A percentile compares a stretch with the other conserved stretches of the same genome.
These are phyloP conservation scores for Fragilaria crotonensis DNA, from an alignment of 108 stramenopile genomes.

Conservation along the genomic window DNA sequence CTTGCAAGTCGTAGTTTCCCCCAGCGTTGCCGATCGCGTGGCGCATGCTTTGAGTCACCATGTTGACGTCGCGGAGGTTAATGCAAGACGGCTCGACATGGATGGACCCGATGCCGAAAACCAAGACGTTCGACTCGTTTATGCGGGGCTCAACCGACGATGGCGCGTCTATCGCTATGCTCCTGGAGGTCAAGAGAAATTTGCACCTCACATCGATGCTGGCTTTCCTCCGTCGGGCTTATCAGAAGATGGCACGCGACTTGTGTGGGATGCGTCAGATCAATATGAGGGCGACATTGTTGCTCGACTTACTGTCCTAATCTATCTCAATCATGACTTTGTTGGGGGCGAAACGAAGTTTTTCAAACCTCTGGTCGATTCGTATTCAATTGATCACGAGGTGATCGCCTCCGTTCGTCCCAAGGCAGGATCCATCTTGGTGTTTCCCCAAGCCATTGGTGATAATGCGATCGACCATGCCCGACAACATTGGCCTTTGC, in stretches of 20 bases:
- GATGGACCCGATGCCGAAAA: conserved; percentile 1
- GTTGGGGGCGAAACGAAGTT: conserved; percentile 82
- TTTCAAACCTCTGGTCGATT: conserved; percentile 27
- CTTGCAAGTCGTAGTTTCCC: conserved; percentile 60
- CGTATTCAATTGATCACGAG: neutral
- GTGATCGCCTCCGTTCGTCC: conserved; percentile 68
- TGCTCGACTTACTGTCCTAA: conserved; percentile 66
- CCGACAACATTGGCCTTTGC: conserved; percentile 59
- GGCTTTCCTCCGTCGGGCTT: conserved; percentile 78
- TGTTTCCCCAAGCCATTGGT: conserved; percentile 79
- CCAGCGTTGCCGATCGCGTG: conserved; percentile 35
- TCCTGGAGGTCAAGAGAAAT: conserved; percentile 42
- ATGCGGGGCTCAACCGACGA: conserved; percentile 66
- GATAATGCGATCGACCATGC: conserved; percentile 72
- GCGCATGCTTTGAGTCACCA: conserved; percentile 41
- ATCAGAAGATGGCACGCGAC: conserved; percentile 29
- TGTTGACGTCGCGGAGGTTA: conserved; percentile 47
- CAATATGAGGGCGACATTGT: conserved; percentile 39
- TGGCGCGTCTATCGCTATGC: conserved; percentile 75
- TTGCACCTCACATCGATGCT: conserved; percentile 86
- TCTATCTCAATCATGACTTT: conserved; percentile 87
- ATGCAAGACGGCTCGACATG: conserved; percentile 13
- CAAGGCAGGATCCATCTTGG: conserved; percentile 49
- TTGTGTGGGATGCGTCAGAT: conserved; percentile 36
- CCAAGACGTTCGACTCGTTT: conserved; percentile 22